A percentile compares a stretch with the other conserved stretches of the same genome.
Conservation (phyloP, 768 basidiomycete species). For the Naganishia randhawae region DNA sequence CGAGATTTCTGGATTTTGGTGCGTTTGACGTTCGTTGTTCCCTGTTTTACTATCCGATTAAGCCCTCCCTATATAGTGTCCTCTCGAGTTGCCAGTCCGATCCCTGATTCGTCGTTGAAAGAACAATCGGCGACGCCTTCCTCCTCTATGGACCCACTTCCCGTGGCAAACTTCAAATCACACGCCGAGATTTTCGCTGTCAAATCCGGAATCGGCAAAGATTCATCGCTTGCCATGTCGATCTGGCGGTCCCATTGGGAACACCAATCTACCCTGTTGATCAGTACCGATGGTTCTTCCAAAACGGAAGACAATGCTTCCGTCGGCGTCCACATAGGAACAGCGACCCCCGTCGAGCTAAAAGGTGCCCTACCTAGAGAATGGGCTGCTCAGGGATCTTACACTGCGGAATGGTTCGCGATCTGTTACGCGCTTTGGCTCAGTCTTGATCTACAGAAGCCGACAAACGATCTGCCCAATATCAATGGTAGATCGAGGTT, state of each 20-base stretch:
- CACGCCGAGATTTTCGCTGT: slow-evolving; percentile 13
- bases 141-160: neutral
- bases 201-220: slow-evolving; percentile 3
- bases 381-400: slow-evolving; percentile 19
- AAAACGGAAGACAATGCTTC: slow-evolving; percentile 16
- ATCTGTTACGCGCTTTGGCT: slow-evolving; percentile 16
- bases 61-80: neutral
- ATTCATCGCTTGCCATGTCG: slow-evolving; percentile 10
- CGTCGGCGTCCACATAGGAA: slow-evolving; percentile 9
- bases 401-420: slow-evolving; percentile 20
- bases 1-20: slow-evolving; percentile 17
- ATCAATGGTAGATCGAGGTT: slow-evolving; percentile 9
- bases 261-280: neutral
- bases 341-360: neutral
- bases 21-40: neutral
- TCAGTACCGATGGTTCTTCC: slow-evolving; percentile 17
- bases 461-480: slow-evolving; percentile 2
- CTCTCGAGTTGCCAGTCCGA: neutral
- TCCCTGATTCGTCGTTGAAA: neutral
- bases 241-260: slow-evolving; percentile 20
- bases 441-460: slow-evolving; percentile 4
- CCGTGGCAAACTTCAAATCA: slow-evolving; percentile 1
- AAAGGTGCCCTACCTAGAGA: slow-evolving; percentile 16
- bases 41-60: neutral
- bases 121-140: neutral